phyloP scores from a whole-genome alignment of 805 yeast genomes.

The Kregervanrija pseudodelftensis region DNA sequence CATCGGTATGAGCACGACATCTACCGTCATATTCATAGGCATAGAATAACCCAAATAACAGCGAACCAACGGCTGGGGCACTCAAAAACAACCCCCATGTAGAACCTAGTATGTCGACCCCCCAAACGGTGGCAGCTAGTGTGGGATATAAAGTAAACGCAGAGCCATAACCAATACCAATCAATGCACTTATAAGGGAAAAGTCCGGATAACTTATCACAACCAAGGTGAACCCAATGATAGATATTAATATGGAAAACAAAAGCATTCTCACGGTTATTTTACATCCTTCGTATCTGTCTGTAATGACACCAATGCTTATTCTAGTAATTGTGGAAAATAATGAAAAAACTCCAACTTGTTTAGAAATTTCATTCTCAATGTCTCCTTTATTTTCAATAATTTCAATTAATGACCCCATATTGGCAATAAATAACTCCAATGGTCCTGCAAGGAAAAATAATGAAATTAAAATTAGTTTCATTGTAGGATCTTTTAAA shows the following conservation, averaged over 20 bases:
- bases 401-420: slow-evolving; percentile 56
- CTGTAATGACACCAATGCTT: slow-evolving; percentile 57
- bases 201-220: slow-evolving; percentile 9
- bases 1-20: slow-evolving; percentile 13
- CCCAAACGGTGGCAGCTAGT: slow-evolving; percentile 75
- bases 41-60: slow-evolving; percentile 59
- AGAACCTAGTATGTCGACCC: slow-evolving; percentile 77
- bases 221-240: slow-evolving; percentile 10
- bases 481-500: slow-evolving; percentile 51
- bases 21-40: slow-evolving; percentile 52
- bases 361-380: slow-evolving; percentile 29
- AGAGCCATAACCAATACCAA: slow-evolving; percentile 76
- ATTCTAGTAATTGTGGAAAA: slow-evolving; percentile 66
- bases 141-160: slow-evolving; percentile 80
- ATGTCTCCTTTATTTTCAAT: slow-evolving; percentile 15
- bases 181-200: slow-evolving; percentile 33
- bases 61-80: slow-evolving; percentile 82
- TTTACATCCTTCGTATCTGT: slow-evolving; percentile 34
- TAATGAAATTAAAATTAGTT: slow-evolving; percentile 56
- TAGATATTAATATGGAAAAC: slow-evolving; percentile 7
- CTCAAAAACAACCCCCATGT: slow-evolving; percentile 85
- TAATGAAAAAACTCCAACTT: slow-evolving; percentile 53
- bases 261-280: slow-evolving; percentile 6
- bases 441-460: slow-evolving; percentile 73
- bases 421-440: slow-evolving; percentile 76